A percentile compares a stretch with the other conserved stretches of the same genome.
Conservation (phyloP, 2,329 filamentous ascomycete genomes). For the Cladobotryum mycophilum region DNA sequence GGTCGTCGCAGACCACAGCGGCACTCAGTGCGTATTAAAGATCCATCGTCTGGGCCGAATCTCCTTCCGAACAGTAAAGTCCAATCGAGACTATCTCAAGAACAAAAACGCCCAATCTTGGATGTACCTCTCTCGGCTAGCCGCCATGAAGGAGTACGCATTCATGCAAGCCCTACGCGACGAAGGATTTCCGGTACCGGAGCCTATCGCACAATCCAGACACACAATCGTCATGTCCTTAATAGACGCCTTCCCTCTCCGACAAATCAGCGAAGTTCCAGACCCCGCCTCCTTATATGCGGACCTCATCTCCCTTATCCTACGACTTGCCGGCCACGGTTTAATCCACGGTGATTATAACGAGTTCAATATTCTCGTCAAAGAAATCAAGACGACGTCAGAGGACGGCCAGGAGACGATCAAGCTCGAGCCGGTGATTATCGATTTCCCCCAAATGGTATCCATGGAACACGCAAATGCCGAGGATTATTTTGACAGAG, state of each 20-base stretch:
- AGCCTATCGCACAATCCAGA: slow-evolving; percentile 80
- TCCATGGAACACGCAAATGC: slow-evolving; percentile 92
- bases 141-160: slow-evolving; percentile 87
- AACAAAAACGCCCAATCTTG: slow-evolving; percentile 75
- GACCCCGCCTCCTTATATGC: slow-evolving; percentile 81
- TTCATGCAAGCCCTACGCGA: slow-evolving; percentile 85
- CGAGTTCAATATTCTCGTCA: slow-evolving; percentile 96
- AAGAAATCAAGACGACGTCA: slow-evolving; percentile 53
- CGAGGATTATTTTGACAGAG: slow-evolving; percentile 94
- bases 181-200: slow-evolving; percentile 83
- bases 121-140: slow-evolving; percentile 96
- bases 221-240: slow-evolving; percentile 97
- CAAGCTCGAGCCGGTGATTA: slow-evolving; percentile 69
- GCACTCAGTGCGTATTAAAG: slow-evolving; percentile 78
- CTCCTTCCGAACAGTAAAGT: slow-evolving; percentile 93
- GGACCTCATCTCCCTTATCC: slow-evolving; percentile 82
- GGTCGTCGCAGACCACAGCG: slow-evolving; percentile 76
- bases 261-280: slow-evolving; percentile 78
- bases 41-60: slow-evolving; percentile 94
- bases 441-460: slow-evolving; percentile 98
- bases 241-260: slow-evolving; percentile 84
- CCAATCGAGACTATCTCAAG: slow-evolving; percentile 90
- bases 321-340: slow-evolving; percentile 76
- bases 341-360: slow-evolving; percentile 98
- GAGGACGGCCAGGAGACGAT: slow-evolving; percentile 39